These are phyloP conservation scores for Arthrinium puccinioides DNA, from an alignment of 2,329 filamentous ascomycete species.

Conservation along the genomic window DNA sequence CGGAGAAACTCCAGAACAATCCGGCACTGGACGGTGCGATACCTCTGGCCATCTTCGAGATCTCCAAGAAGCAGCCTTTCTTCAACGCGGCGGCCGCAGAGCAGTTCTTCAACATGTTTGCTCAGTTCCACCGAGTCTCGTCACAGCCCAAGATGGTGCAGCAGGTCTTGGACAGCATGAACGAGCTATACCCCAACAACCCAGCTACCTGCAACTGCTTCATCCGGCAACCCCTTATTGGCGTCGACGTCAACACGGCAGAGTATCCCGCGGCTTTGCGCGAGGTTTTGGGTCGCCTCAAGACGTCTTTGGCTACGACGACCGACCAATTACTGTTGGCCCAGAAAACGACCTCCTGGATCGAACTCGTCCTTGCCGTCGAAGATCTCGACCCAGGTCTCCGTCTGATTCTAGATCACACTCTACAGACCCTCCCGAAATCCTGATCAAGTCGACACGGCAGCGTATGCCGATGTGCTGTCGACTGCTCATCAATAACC, in stretches of 20 bases:
- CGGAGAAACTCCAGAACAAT: conserved; percentile 55
- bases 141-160: conserved; percentile 60
- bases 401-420: conserved; percentile 46
- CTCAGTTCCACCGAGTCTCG: conserved; percentile 58
- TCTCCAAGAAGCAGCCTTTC: conserved; percentile 71
- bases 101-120: conserved; percentile 74
- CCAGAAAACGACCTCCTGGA: conserved; percentile 45
- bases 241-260: conserved; percentile 53
- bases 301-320: conserved; percentile 36
- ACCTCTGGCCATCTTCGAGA: conserved; percentile 84
- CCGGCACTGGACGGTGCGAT: conserved; percentile 90
- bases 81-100: conserved; percentile 60
- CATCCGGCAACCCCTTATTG: conserved; percentile 63
- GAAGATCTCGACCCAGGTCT: conserved; percentile 49
- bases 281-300: conserved; percentile 56
- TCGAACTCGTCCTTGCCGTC: conserved; percentile 41
- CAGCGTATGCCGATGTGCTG: background rate
- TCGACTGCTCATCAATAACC: background rate
- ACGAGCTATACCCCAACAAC: conserved; percentile 49
- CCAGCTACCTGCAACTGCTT: conserved; percentile 62
- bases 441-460: conserved; percentile 10
- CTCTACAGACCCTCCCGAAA: conserved; percentile 20
- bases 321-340: conserved; percentile 38
- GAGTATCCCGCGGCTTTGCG: conserved; percentile 69
- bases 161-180: conserved; percentile 64